Percentiles rank a stretch among this genome's conserved stretches.
Conservation (phyloP, 345 rosid species). For the Arabidopsis thaliana region TAIR10.1 NC_003076.8:20739501-20740000, state of each 20-base stretch:
- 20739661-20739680: neutral
- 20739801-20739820: slow-evolving; percentile 46
- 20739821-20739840: slow-evolving; percentile 58
- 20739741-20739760: slow-evolving; percentile 13
- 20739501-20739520: slow-evolving; percentile 27
- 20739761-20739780: slow-evolving; percentile 52
- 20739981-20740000: slow-evolving; percentile 56
- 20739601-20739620: slow-evolving; percentile 3
- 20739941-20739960: slow-evolving; percentile 47
- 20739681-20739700: slow-evolving; percentile 14
- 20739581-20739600: slow-evolving; percentile 6
- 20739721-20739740: neutral
- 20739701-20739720: neutral
- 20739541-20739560: neutral
- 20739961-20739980: slow-evolving; percentile 48
- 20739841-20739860: slow-evolving; percentile 62
- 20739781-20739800: slow-evolving; percentile 59
- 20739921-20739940: slow-evolving; percentile 52
- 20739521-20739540: slow-evolving; percentile 41
- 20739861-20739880: slow-evolving; percentile 58
- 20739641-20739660: neutral
- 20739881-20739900: slow-evolving; percentile 62
- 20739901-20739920: slow-evolving; percentile 48
- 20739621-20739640: neutral
- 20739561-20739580: neutral